Base-by-base conservation (phyloP, 192 early-diverging fungal species). In the Backusella westeae region DNA sequence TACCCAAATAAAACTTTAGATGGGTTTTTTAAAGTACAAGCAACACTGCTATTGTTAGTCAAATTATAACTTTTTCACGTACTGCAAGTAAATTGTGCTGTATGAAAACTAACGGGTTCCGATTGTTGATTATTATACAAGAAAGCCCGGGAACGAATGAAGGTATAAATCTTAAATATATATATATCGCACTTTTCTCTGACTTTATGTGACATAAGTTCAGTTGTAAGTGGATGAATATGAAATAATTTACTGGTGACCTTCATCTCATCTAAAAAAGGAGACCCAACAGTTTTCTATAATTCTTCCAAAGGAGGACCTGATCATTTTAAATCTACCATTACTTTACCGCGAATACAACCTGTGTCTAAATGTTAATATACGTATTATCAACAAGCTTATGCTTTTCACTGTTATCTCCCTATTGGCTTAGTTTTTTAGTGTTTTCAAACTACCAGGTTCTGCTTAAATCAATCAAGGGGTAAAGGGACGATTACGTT, bases 111-210 rank as follows among this genome's bases (percentile, higher is more conserved):
- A 3, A 87, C 81, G 6, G 91, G 90, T 71, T 90, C 86, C 35
- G 92, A 74, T 46, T 92, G 91, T n/a, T 81, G 71, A 23, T 89
- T 83, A 67, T 93, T 88, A 53, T 85, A 87, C 76, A 92, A 87
- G 75, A 94, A 93, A 29, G 87, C 90, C 36, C 94, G 86, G 79
- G 96, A 96, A 79, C 91, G 93, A 9, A 97, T 89, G 87, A 98
- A 98, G 74, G 94, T 92, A 83, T 99, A 98, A 75, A 94, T 86
- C 7, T 84, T 74, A 77, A 93, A 97, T 3, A 32, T 32, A 32
- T 32, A 32, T 32, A 91, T 78, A 84, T 99, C 96, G 71, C 94
- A 95, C 77, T 98, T 98, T 87, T 98, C 97, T 19, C 97, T 88
- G 5, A 91, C 89, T 72, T 95, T 93, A 39, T 94, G 89, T 10